Evolutionary conservation across 192 early-diverging fungal genomes (phyloP).

Genomic region (Allomyces macrogynus): DNA sequence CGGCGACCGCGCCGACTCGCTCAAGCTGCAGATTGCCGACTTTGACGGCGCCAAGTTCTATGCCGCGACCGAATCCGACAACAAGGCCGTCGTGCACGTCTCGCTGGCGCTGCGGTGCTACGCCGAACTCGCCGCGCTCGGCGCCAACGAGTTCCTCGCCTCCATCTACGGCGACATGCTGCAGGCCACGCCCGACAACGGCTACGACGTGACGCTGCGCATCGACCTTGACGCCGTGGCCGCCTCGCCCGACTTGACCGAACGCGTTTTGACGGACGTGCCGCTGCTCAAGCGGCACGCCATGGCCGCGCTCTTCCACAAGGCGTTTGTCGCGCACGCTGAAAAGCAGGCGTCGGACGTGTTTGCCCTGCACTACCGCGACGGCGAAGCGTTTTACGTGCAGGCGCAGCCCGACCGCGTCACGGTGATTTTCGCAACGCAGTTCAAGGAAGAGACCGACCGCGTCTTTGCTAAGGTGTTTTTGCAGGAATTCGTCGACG

Average conservation of each 20-base stretch:
- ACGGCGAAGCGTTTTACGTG: conserved; percentile 83
- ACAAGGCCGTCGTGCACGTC: conserved; percentile 33
- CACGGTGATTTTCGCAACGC: conserved; percentile 89
- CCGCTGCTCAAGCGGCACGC: conserved; percentile 85
- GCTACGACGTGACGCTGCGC: conserved; percentile 61
- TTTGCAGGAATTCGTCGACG: conserved; percentile 98
- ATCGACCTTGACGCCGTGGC: conserved; percentile 41
- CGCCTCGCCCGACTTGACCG: conserved; percentile 9
- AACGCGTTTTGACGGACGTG: conserved; percentile 56
- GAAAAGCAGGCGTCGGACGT: conserved; percentile 53
- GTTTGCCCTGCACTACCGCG: conserved; percentile 86
- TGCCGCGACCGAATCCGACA: conserved; percentile 39
- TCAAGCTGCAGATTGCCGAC: conserved; percentile 73
- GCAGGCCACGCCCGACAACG: conserved; percentile 29
- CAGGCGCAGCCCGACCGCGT: conserved; percentile 79
- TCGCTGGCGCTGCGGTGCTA: conserved; percentile 75
- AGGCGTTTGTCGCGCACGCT: conserved; percentile 64
- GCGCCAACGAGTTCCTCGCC: conserved; percentile 61
- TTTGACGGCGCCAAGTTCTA: conserved; percentile 92
- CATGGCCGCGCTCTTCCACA: conserved; percentile 79
- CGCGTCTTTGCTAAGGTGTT: conserved; percentile 89
- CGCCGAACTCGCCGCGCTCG: conserved; percentile 53
- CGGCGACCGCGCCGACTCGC: conserved; percentile 42
- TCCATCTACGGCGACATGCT: conserved; percentile 62
- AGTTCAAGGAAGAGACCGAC: conserved; percentile 96